Evolutionary conservation across 805 yeast species (phyloP), one percentile per base, ranked within the genome.

Genomic region (Brettanomyces naardenensis): DNA sequence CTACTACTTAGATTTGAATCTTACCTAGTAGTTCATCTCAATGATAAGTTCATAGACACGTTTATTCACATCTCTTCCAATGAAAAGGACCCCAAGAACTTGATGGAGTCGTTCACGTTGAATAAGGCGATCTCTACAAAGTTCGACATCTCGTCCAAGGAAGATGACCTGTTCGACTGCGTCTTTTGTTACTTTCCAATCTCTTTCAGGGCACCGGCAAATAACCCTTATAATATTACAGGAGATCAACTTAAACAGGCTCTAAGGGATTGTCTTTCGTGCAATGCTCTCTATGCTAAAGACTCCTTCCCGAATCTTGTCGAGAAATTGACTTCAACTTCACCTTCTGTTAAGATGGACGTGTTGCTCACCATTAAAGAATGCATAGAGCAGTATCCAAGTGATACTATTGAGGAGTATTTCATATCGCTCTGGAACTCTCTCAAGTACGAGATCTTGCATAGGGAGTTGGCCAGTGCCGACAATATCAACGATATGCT

Each of bases 131-230:
- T 89, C 11, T 65, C 77, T 15, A 41, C 52, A 17, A 49, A 48
- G 3, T 62, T 76, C 20, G 60, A 64, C 3, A 64, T 74, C 35
- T 46, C 58, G 30, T 55, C 58, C n/a, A 62, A 56, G 50, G 52
- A 71, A 23, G 80, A 81, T 46, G 86, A 84, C 7, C 56, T 92
- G 42, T 94, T 89, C 54, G 98, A 92, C 54, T 75, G 83, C 26
- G 68, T 86, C 29, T 94, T 90, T 55, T 92, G 98, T 59, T 92
- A 92, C 62, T 92, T 90, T 64, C 99, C 99, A 10, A 89, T 92
- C 31, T 83, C 96, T 1, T 92, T 94, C 62, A 79, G 78, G 41
- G 95, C 97, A 1, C 95, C 97, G 3, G 74, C 78, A 34, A 85
- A 85, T 56, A 95, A 90, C 49, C 89, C 92, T 0, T 87, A 88